Evolutionary conservation across 2,329 filamentous ascomycete species (phyloP).

Genomic region (Hypoxylon sp.): DNA sequence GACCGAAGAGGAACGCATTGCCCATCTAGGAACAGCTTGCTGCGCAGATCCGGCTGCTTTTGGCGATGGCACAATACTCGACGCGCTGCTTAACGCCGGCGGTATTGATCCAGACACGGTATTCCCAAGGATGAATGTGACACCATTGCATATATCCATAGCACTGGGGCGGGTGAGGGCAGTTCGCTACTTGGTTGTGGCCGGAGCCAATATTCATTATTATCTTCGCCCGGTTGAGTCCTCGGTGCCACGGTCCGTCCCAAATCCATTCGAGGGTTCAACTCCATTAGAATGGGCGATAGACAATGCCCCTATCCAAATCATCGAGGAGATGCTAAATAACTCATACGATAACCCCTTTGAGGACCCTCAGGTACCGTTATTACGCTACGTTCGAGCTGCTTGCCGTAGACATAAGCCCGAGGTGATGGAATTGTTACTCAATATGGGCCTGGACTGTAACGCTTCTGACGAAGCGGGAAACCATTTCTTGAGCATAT

Average conservation of each 20-base stretch:
- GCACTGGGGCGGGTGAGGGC: background rate
- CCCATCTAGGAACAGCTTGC: slow-evolving; percentile 25
- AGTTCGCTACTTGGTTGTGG: background rate
- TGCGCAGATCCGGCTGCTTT: background rate
- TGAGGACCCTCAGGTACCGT: background rate
- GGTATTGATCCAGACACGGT: slow-evolving; percentile 8
- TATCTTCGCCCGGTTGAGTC: slow-evolving; percentile 7
- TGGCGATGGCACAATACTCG: background rate
- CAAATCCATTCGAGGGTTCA: slow-evolving; percentile 28
- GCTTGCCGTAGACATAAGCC: slow-evolving; percentile 40
- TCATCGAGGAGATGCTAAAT: slow-evolving; percentile 22
- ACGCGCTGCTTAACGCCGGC: slow-evolving; percentile 4
- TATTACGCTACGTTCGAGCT: slow-evolving; percentile 36
- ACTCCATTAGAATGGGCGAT: slow-evolving; percentile 47
- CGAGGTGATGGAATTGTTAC: slow-evolving; percentile 24
- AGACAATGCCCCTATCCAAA: slow-evolving; percentile 14
- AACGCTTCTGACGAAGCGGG: slow-evolving; percentile 34
- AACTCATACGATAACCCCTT: background rate
- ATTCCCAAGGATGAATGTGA: background rate
- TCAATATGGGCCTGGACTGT: slow-evolving; percentile 21
- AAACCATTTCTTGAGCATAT: slow-evolving; percentile 43
- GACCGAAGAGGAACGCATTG: slow-evolving; percentile 33
- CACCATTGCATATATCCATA: slow-evolving; percentile 16
- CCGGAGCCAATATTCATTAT: slow-evolving; percentile 33
- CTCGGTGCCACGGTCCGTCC: background rate